A percentile compares a stretch with the other conserved stretches of the same genome.
These are phyloP conservation scores for Urtica urens DNA, from an alignment of 306 rosid genomes.

Conservation along the genomic window DNA sequence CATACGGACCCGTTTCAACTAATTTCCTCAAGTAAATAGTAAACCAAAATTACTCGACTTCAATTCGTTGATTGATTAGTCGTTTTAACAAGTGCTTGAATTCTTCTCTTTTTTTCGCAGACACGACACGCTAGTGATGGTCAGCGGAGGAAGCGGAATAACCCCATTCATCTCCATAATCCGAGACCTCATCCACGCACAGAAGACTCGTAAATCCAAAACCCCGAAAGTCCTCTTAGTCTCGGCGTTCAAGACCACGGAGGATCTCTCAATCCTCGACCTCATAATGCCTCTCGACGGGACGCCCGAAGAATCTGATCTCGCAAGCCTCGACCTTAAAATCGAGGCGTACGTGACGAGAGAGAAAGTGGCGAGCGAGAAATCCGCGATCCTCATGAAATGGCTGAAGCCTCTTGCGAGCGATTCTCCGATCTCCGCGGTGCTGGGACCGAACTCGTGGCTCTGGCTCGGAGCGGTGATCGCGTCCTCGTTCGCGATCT, in stretches of 20 bases:
- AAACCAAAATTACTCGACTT: no score
- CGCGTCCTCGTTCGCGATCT: conserved; percentile 41
- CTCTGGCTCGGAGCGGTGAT: conserved; percentile 54
- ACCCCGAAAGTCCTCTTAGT: conserved; percentile 40
- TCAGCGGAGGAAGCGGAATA: conserved; percentile 75
- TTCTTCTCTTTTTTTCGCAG: conserved; percentile 23
- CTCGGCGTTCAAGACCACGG: conserved; percentile 35
- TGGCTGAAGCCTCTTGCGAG: conserved; percentile 36
- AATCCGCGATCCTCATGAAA: conserved; percentile 5
- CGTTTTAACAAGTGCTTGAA: no score
- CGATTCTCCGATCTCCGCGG: conserved; percentile 36
- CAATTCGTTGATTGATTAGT: no score
- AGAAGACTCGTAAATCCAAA: conserved; percentile 12
- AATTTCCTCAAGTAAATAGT: conserved; percentile 37
- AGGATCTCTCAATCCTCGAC: conserved; percentile 44
- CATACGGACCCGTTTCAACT: conserved; percentile 54
- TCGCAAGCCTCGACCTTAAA: conserved; percentile 27
- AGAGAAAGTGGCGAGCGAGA: conserved; percentile 23
- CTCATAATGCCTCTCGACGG: conserved; percentile 41
- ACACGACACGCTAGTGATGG: conserved; percentile 46
- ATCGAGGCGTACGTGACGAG: conserved; percentile 61
- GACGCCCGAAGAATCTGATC: conserved; percentile 20
- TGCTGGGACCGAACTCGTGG: conserved; percentile 51
- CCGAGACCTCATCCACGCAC: conserved; percentile 30
- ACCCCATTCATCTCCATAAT: conserved; percentile 66